A percentile compares a stretch with the other conserved stretches of the same genome.
phyloP scores from a whole-genome alignment of 805 yeast genomes.

The Saccharomycopsis schoenii region DNA sequence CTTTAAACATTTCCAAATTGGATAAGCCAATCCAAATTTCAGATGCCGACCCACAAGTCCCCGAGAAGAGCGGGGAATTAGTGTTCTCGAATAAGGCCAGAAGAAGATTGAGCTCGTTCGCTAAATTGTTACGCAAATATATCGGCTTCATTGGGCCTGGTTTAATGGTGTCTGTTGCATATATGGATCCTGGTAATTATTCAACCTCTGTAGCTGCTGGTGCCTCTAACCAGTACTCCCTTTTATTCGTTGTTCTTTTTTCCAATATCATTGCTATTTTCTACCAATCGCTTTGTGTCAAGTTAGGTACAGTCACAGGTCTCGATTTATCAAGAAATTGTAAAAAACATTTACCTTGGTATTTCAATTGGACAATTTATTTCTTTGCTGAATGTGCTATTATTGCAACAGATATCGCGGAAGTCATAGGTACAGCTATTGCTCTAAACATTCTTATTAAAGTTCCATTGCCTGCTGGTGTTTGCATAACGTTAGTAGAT shows the following conservation, averaged over 20 bases:
- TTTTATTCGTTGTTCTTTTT: slow-evolving; percentile 56
- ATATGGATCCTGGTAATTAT: slow-evolving; percentile 92
- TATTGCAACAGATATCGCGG: slow-evolving; percentile 88
- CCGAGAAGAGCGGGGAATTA: no score
- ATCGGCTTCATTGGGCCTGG: not conserved
- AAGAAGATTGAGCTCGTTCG: not conserved
- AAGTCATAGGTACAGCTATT: slow-evolving; percentile 89
- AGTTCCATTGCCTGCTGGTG: slow-evolving; percentile 72
- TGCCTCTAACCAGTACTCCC: slow-evolving; percentile 63
- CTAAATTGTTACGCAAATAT: not conserved
- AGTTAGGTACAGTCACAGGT: slow-evolving; percentile 84
- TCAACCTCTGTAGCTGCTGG: slow-evolving; percentile 87
- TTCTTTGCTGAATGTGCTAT: slow-evolving; percentile 81
- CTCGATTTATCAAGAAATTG: slow-evolving; percentile 82
- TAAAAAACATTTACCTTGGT: slow-evolving; percentile 54
- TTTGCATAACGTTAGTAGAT: slow-evolving; percentile 67
- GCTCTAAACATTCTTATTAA: slow-evolving; percentile 66
- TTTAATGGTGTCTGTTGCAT: slow-evolving; percentile 72
- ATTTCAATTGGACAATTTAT: slow-evolving; percentile 57
- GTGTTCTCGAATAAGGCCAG: not conserved
- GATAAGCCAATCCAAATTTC: not conserved
- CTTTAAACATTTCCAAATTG: not conserved
- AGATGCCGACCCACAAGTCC: not conserved
- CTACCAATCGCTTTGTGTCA: slow-evolving; percentile 73
- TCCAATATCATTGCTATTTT: slow-evolving; percentile 82